phyloP scores from a whole-genome alignment of 2,329 filamentous ascomycete species.

The Monascus ruber region DNA sequence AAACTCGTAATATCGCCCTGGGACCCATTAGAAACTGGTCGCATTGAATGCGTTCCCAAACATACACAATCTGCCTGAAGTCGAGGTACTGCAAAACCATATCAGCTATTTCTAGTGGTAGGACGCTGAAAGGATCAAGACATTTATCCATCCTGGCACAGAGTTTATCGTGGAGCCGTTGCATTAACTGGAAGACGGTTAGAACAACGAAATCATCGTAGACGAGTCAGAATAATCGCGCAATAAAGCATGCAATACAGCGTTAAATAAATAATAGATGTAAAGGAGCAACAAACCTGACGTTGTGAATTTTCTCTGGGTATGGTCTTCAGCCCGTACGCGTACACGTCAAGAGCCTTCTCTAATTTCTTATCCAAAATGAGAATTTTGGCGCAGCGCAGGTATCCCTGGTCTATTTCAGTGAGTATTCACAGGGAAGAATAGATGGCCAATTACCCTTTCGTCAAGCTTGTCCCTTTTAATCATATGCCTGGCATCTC shows the following conservation, averaged over 20 bases:
- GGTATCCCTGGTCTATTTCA: slow-evolving; percentile 35
- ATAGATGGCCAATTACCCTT: slow-evolving; percentile 24
- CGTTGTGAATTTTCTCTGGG: slow-evolving; percentile 26
- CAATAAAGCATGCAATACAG: slow-evolving; percentile 1
- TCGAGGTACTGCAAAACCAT: slow-evolving; percentile 42
- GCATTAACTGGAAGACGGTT: slow-evolving; percentile 24
- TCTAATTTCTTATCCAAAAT: slow-evolving; percentile 37
- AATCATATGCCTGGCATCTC: slow-evolving; percentile 49
- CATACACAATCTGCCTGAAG: slow-evolving; percentile 40
- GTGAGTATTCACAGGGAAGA: not conserved
- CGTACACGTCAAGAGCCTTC: slow-evolving; percentile 46
- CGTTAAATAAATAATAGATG: not conserved
- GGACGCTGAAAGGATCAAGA: slow-evolving; percentile 39
- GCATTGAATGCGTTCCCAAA: not conserved
- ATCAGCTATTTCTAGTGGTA: slow-evolving; percentile 45
- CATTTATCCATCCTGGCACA: slow-evolving; percentile 17
- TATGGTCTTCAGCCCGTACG: slow-evolving; percentile 45
- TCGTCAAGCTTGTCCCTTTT: slow-evolving; percentile 38
- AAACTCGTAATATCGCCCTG: slow-evolving; percentile 42
- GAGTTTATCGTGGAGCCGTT: slow-evolving; percentile 38
- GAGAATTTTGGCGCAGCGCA: slow-evolving; percentile 42
- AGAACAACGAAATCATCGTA: not conserved
- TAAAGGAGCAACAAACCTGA: slow-evolving; percentile 12
- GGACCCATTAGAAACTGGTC: slow-evolving; percentile 1
- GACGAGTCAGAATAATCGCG: not conserved